Evolutionary conservation across 768 basidiomycete genomes (phyloP).

Genomic region (Wakefieldia striispora): DNA sequence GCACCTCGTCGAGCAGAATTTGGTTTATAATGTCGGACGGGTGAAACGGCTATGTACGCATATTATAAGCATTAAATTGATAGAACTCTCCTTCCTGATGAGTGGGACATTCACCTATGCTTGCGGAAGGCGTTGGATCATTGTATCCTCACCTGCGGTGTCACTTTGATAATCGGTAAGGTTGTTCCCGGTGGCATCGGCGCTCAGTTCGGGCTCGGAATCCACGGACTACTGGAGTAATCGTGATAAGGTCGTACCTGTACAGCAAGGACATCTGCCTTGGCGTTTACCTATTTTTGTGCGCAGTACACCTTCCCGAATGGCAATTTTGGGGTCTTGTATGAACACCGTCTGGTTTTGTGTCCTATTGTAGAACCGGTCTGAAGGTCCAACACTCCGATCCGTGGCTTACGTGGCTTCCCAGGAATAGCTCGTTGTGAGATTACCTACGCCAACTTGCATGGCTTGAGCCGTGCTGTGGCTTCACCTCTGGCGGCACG

Average conservation of each 20-base stretch:
- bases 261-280: neutral
- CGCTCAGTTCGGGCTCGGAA: neutral
- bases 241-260: neutral
- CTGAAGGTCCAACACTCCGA: conserved; percentile 6
- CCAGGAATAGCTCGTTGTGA: conserved; percentile 12
- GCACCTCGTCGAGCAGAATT: conserved; percentile 5
- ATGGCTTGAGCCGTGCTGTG: conserved; percentile 12
- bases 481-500: neutral
- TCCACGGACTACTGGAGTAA: neutral
- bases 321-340: conserved; percentile 17
- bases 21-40: conserved; percentile 12
- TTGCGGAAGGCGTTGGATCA: conserved; percentile 2
- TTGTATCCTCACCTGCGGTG: neutral
- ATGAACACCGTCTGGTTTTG: conserved; percentile 24
- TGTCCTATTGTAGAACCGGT: conserved; percentile 1
- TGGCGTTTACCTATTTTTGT: conserved; percentile 2
- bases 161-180: neutral
- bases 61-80: too few species aligned
- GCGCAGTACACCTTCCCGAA: conserved; percentile 2
- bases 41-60: neutral
- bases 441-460: conserved; percentile 10
- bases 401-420: conserved; percentile 9
- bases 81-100: neutral
- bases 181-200: neutral
- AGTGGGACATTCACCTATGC: neutral